These are phyloP conservation scores for Ascochyta koolunga DNA, from an alignment of 2,329 filamentous ascomycete genomes.

Conservation along the genomic window DNA sequence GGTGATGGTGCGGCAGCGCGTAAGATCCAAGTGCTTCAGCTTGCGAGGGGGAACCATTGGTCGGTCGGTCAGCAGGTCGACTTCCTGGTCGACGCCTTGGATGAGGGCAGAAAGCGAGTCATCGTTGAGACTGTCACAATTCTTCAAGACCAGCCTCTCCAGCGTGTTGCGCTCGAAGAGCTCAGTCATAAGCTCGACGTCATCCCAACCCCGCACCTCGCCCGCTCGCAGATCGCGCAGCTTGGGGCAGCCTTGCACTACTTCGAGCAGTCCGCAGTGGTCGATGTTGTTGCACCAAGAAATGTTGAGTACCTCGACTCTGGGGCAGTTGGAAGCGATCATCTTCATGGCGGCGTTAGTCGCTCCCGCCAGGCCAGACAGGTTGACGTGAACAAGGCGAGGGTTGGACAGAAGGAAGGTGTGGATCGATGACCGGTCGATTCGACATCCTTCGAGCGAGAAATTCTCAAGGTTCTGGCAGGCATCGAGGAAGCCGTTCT, in stretches of 20 bases:
- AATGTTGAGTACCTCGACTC: slow-evolving; percentile 83
- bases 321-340: slow-evolving; percentile 78
- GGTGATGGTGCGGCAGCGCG: slow-evolving; percentile 76
- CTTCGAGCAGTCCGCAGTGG: slow-evolving; percentile 72
- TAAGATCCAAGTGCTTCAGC: slow-evolving; percentile 84
- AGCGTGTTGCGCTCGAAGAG: slow-evolving; percentile 83
- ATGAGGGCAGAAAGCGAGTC: slow-evolving; percentile 74
- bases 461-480: slow-evolving; percentile 88
- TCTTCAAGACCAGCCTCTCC: slow-evolving; percentile 80
- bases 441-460: slow-evolving; percentile 86
- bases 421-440: slow-evolving; percentile 78
- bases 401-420: slow-evolving; percentile 80
- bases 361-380: slow-evolving; percentile 79
- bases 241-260: slow-evolving; percentile 74
- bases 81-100: slow-evolving; percentile 75
- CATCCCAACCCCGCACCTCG: slow-evolving; percentile 81
- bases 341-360: slow-evolving; percentile 87
- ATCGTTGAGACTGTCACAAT: slow-evolving; percentile 80
- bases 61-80: slow-evolving; percentile 79
- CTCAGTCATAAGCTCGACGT: slow-evolving; percentile 71
- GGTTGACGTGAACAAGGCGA: slow-evolving; percentile 80
- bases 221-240: slow-evolving; percentile 82
- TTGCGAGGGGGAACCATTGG: slow-evolving; percentile 78
- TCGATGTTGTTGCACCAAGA: slow-evolving; percentile 93
- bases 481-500: slow-evolving; percentile 77